Evolutionary conservation across 208 protist genomes (phyloP).

Genomic region (Vickermania ingenoplastis): DNA sequence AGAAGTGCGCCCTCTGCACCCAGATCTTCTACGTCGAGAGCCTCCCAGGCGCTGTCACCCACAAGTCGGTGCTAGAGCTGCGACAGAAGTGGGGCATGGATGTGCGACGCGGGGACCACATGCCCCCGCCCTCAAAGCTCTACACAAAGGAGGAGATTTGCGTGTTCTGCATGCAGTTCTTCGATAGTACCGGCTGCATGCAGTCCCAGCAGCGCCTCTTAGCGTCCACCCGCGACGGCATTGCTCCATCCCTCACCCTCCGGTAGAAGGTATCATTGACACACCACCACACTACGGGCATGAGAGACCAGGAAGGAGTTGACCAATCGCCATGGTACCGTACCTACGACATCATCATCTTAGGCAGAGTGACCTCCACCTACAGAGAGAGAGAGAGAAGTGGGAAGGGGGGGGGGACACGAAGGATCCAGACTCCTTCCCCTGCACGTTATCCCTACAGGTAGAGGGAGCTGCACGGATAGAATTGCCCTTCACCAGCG

Average conservation of each 20-base stretch:
- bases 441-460: too few species aligned
- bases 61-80: constrained; percentile 89
- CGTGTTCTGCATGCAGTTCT: constrained; percentile 93
- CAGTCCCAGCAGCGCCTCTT: constrained; percentile 84
- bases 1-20: constrained; percentile 84
- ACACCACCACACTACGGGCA: background rate
- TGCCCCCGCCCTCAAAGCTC: constrained; percentile 85
- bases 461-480: too few species aligned
- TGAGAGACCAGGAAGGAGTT: background rate
- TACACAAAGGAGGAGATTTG: constrained; percentile 89
- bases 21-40: constrained; percentile 88
- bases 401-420: too few species aligned
- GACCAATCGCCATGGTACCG: too few species aligned
- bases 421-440: too few species aligned
- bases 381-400: too few species aligned
- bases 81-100: constrained; percentile 86
- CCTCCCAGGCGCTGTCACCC: constrained; percentile 85
- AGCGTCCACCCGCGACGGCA: constrained; percentile 77
- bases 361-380: too few species aligned
- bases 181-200: constrained; percentile 75
- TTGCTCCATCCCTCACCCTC: constrained; percentile 65
- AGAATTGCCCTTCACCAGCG: too few species aligned
- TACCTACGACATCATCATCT: too few species aligned
- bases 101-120: constrained; percentile 66
- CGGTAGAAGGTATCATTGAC: constrained; percentile 19